These are phyloP conservation scores for Yamadazyma dushanensis DNA, from an alignment of 1,139 yeast species.

Conservation along the genomic window DNA sequence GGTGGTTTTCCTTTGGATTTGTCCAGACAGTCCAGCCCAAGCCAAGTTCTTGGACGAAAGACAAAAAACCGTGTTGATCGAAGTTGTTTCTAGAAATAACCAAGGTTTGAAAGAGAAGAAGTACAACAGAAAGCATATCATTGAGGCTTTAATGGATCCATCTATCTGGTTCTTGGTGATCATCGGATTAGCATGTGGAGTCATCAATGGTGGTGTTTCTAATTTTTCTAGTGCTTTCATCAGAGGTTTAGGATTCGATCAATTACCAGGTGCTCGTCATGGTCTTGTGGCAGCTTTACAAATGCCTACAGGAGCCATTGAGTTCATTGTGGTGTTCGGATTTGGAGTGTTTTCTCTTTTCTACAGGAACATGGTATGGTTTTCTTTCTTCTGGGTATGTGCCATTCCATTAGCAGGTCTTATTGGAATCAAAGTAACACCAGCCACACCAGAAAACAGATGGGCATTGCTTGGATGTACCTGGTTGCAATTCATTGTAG, in stretches of 20 bases:
- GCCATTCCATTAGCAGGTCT: constrained; percentile 26
- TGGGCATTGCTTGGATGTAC: constrained; percentile 33
- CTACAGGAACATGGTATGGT: constrained; percentile 20
- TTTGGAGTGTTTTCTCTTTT: constrained; percentile 24
- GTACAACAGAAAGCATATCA: constrained; percentile 21
- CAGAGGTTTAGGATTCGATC: constrained; percentile 27
- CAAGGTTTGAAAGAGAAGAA: constrained; percentile 25
- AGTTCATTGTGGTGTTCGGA: constrained; percentile 28
- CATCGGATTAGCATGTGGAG: constrained; percentile 26
- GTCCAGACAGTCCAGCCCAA: constrained; percentile 45
- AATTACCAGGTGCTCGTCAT: constrained; percentile 13
- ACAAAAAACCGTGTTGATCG: constrained; percentile 30
- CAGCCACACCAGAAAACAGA: constrained; percentile 15
- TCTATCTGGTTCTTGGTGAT: constrained; percentile 28
- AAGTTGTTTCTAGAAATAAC: constrained; percentile 24
- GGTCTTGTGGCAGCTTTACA: constrained; percentile 25
- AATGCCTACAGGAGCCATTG: constrained; percentile 34
- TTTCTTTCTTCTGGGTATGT: constrained; percentile 20
- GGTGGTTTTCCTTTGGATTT: constrained; percentile 22
- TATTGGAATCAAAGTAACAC: constrained; percentile 23
- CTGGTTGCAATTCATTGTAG: constrained; percentile 34
- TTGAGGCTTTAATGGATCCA: constrained; percentile 27
- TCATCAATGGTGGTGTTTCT: constrained; percentile 30
- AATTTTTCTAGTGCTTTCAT: constrained; percentile 28
- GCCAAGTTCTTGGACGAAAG: constrained; percentile 39